Evolutionary conservation across 306 rosid genomes (phyloP), one percentile per base, ranked within the genome.

Genomic region (Albizia julibrissin): DNA sequence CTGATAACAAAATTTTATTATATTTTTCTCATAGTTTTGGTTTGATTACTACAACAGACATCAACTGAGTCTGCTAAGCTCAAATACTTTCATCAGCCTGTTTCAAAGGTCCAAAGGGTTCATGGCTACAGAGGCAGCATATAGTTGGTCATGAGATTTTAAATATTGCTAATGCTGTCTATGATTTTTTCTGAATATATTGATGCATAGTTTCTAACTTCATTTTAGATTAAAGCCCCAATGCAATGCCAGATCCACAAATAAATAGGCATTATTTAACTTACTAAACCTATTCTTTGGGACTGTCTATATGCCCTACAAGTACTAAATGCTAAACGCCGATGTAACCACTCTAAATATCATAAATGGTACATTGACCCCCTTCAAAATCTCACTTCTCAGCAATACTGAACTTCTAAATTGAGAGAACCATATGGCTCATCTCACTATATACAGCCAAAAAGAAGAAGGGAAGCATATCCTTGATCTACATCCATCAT

Each of bases 131-230:
- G 77, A 42, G 58, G 68, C 56, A 46, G 78, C 79, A 79, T 69
- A 65, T 82, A 72, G 40, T 50, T 74, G 75, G 50, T 79, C 69
- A 75, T 82, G 37, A 75, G 75, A 79, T 37, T 69, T 34, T 62
- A 80, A 70, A 22, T 31, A 34, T 69, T 47, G 27, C 31, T 29
- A 29, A 29, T 29, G 31, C 67, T 37, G 50, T 75, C 46, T 64
- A 75, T 24, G 46, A 13, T 50, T 59, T 82, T 44, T 66, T 31
- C 71, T 0, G 10, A 31, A 66, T 66, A 66, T 33, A 18, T 8
- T 34, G 43, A 66, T 34, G 70, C 42, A 65, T 6, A 65, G 11
- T 29, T 42, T 58, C 71, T 74, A 33, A 74, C 61, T 59, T 29
- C 24, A 12, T 15, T 78, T 66, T 11, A 74, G 18, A 78, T 67